These are phyloP conservation scores for Cordyceps militaris DNA, from an alignment of 2,329 filamentous ascomycete genomes.

Conservation along the genomic window DNA sequence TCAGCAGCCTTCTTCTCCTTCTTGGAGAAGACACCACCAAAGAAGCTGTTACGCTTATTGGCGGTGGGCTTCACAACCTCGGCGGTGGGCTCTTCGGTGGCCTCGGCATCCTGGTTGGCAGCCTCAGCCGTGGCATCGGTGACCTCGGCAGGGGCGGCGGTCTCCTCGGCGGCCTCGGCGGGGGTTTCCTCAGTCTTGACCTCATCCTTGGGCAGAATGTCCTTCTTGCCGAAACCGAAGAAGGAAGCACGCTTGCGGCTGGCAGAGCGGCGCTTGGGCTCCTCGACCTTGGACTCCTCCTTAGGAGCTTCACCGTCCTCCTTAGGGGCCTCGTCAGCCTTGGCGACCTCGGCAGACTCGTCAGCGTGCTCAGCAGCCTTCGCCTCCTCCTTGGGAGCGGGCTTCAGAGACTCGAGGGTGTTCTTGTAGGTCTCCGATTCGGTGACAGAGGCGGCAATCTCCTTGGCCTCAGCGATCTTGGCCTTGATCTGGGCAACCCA, in stretches of 20 bases:
- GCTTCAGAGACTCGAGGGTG: slow-evolving; percentile 64
- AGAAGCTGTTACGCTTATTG: slow-evolving; percentile 51
- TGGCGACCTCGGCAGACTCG: slow-evolving; percentile 49
- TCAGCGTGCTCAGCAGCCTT: slow-evolving; percentile 27
- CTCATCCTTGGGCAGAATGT: slow-evolving; percentile 37
- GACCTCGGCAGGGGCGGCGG: slow-evolving; percentile 22
- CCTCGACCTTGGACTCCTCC: slow-evolving; percentile 48
- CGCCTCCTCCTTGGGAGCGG: slow-evolving; percentile 32
- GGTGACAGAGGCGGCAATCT: slow-evolving; percentile 63
- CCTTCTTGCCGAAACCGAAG: slow-evolving; percentile 56
- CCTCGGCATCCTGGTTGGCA: slow-evolving; percentile 31
- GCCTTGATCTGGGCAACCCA: slow-evolving; percentile 82
- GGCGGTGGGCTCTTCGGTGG: slow-evolving; percentile 28
- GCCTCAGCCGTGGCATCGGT: slow-evolving; percentile 24
- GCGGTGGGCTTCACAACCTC: slow-evolving; percentile 43
- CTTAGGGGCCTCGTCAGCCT: slow-evolving; percentile 33
- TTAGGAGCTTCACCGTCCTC: slow-evolving; percentile 30
- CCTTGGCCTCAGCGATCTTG: slow-evolving; percentile 80
- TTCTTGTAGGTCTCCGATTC: slow-evolving; percentile 85
- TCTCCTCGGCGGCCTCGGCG: slow-evolving; percentile 28
- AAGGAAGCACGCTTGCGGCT: slow-evolving; percentile 61
- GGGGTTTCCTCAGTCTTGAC: slow-evolving; percentile 25
- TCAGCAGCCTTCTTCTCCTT: slow-evolving; percentile 55
- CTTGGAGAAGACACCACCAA: slow-evolving; percentile 43
- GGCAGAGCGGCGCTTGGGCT: slow-evolving; percentile 55